Percentiles rank a stretch among this genome's conserved stretches.
Evolutionary conservation across 495 filamentous ascomycete species (phyloP).

Genomic region (Hypoxylon perforatum): DNA sequence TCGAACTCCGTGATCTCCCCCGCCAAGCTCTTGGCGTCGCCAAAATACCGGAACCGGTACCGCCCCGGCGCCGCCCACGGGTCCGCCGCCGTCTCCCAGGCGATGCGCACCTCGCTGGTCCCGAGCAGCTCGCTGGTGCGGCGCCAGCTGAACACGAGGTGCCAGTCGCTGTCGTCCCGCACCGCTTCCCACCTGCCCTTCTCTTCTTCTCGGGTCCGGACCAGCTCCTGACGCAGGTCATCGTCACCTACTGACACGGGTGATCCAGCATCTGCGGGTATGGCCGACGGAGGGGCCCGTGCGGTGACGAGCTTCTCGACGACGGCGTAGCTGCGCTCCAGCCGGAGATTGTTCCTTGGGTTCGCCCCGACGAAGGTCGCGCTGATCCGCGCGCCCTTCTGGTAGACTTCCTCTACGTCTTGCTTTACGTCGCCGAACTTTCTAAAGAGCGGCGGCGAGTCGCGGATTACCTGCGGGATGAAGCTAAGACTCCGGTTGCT

Average conservation of each 20-base stretch:
- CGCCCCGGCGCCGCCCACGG: conserved; percentile 64
- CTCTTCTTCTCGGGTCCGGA: conserved; percentile 36
- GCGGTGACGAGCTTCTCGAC: conserved; percentile 68
- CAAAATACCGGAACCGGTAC: conserved; percentile 88
- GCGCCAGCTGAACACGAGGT: conserved; percentile 82
- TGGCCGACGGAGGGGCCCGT: not conserved
- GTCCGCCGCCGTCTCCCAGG: conserved; percentile 81
- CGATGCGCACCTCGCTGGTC: conserved; percentile 80
- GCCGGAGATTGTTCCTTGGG: conserved; percentile 84
- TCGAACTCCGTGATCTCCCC: conserved; percentile 81
- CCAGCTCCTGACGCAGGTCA: conserved; percentile 45
- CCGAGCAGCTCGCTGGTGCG: conserved; percentile 76
- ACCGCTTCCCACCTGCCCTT: conserved; percentile 68
- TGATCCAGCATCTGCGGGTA: not conserved
- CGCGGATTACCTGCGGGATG: conserved; percentile 81
- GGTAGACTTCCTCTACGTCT: conserved; percentile 67
- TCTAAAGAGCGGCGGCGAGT: conserved; percentile 76
- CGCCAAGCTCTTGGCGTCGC: conserved; percentile 76
- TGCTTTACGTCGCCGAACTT: conserved; percentile 77
- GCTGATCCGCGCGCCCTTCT: conserved; percentile 65
- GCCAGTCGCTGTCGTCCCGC: conserved; percentile 82
- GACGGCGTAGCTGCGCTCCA: conserved; percentile 81
- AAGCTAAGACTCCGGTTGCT: conserved; percentile 82
- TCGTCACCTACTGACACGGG: conserved; percentile 26
- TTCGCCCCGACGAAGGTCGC: conserved; percentile 88